phyloP scores from a whole-genome alignment of 129 eudicot genomes.

The Ambrosia artemisiifolia region DNA sequence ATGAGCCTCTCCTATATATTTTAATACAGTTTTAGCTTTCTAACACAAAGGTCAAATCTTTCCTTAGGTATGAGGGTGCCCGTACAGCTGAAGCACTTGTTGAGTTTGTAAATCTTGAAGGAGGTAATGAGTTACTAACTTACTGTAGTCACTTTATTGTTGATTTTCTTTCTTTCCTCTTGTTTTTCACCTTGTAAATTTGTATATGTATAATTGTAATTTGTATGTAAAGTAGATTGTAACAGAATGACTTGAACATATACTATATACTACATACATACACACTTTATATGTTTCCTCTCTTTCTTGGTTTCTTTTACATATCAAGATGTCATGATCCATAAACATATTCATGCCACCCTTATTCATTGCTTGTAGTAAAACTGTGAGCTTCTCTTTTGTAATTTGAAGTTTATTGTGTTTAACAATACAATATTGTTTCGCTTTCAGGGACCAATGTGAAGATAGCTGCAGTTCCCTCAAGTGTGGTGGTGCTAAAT shows the following conservation, averaged over 20 bases:
- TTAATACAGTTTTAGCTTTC: not conserved
- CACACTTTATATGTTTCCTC: not conserved
- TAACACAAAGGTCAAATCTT: constrained; percentile 6
- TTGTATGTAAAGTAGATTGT: not conserved
- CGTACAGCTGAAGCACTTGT: constrained; percentile 92
- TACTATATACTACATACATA: not conserved
- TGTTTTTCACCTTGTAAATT: not conserved
- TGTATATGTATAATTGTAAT: too few species aligned
- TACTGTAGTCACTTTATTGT: not conserved
- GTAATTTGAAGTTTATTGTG: constrained; percentile 9
- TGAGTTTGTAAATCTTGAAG: constrained; percentile 86
- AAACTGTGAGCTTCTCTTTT: not conserved
- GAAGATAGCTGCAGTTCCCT: constrained; percentile 78
- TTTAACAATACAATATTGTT: constrained; percentile 1
- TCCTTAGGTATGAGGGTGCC: constrained; percentile 85
- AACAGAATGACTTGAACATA: not conserved
- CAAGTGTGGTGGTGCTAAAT: constrained; percentile 79
- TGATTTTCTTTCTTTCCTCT: not conserved
- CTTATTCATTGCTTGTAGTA: not conserved
- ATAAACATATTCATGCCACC: not conserved
- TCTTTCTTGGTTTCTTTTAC: constrained; percentile 8
- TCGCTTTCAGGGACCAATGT: constrained; percentile 76
- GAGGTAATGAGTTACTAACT: constrained; percentile 50
- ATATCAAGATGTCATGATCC: constrained; percentile 1
- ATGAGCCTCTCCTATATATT: not conserved